Evolutionary conservation across 2,329 filamentous ascomycete genomes (phyloP).

Genomic region (Hypomyces perniciosus): DNA sequence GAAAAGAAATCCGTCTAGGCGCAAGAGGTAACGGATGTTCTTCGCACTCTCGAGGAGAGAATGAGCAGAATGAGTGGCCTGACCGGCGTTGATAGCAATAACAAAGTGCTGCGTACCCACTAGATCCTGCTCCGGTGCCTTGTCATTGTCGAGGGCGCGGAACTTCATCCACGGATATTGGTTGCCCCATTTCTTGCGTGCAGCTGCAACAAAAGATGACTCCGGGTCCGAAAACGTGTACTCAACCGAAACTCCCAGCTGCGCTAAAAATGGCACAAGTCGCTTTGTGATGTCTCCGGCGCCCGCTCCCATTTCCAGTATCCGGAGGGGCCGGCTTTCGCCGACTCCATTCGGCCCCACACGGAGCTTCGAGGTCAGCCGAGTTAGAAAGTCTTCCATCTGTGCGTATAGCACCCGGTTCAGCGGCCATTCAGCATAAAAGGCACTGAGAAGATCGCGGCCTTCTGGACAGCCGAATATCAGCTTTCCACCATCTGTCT

Average conservation of each 20-base stretch:
- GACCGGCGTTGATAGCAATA: constrained; percentile 30
- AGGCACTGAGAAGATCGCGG: constrained; percentile 27
- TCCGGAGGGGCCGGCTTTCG: constrained; percentile 17
- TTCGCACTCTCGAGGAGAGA: neutral
- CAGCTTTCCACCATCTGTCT: constrained; percentile 31
- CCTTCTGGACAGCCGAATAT: constrained; percentile 33
- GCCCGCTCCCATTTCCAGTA: constrained; percentile 24
- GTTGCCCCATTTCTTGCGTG: constrained; percentile 7
- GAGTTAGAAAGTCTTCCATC: constrained; percentile 27
- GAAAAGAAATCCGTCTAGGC: constrained; percentile 14
- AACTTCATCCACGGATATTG: constrained; percentile 14
- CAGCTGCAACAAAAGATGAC: constrained; percentile 11
- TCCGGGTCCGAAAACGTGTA: constrained; percentile 39
- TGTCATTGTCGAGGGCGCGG: constrained; percentile 1
- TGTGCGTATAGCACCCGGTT: constrained; percentile 28
- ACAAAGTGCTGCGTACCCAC: constrained; percentile 24
- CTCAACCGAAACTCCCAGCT: constrained; percentile 24
- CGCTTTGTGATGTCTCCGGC: constrained; percentile 29
- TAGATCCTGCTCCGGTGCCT: constrained; percentile 11
- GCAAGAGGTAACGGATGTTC: constrained; percentile 17
- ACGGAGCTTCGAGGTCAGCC: neutral
- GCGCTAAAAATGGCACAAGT: constrained; percentile 23
- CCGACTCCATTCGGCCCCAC: neutral
- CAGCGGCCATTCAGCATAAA: constrained; percentile 32
- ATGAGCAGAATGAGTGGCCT: constrained; percentile 27